Evolutionary conservation across 257 asterid species (phyloP), one percentile per base, ranked within the genome.

Genomic region (Petrea volubilis): DNA sequence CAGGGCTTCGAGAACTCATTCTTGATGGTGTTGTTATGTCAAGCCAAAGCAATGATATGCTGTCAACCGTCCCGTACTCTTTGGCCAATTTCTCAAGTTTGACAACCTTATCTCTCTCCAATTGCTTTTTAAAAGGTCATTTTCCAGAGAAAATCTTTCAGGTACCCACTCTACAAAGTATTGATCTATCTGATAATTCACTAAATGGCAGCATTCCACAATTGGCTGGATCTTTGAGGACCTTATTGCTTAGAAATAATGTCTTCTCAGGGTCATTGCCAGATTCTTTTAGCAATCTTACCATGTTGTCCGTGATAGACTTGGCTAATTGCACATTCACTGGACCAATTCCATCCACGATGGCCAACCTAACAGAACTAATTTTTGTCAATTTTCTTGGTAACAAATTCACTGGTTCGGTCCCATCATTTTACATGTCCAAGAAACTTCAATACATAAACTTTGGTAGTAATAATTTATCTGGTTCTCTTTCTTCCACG

Each of bases 1-100:
- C 44, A 23, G 43, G 18, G 51, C 82, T 84, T 21, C 52, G 58
- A 71, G 78, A 80, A 60, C 77, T 85, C 27, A 62, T 74, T 74
- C 87, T 85, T 33, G 90, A 85, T 72, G 66, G 75, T 14, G 80
- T 70, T 1, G 41, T 74, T 41, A 62, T 85, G 56, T 70, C 86
- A 13, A 41, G 56, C 21, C 64, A 60, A 0, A 63, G 73, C 57
- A 24, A 6, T 21, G 78, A 60, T 38, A 8, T 38, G 43, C 2
- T 82, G 90, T 81, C 76, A 20, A 21, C 53, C 1, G 18, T 64
- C n/a, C 81, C 81, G 5, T 56, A 68, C 0, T 67, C 51, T 29
- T 72, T 80, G 23, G 71, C 60, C 0, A 62, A 59, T 46, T 79
- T 80, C 73, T 13, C 72, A 10, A 80, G 67, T 64, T 14, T 80